These are phyloP conservation scores for Peronospora tabacina DNA, from an alignment of 352 stramenopile species.

Conservation along the genomic window DNA sequence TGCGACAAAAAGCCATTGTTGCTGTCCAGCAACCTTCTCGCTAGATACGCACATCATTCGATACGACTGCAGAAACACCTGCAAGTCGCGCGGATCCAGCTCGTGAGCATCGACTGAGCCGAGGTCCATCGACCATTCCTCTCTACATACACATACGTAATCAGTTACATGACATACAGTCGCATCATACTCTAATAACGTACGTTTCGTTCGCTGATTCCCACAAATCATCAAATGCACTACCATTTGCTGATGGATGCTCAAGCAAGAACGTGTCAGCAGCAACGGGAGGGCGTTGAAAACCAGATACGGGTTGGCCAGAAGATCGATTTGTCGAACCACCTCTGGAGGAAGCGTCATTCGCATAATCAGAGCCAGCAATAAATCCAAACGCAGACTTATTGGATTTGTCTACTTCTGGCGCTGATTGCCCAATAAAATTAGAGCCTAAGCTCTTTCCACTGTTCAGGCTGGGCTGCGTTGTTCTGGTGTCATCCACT, in stretches of 20 bases:
- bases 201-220: slow-evolving; percentile 73
- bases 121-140: slow-evolving; percentile 68
- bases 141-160: slow-evolving; percentile 28
- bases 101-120: slow-evolving; percentile 34
- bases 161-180: slow-evolving; percentile 2
- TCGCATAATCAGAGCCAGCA: slow-evolving; percentile 30
- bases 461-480: slow-evolving; percentile 18
- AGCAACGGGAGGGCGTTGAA: slow-evolving; percentile 30
- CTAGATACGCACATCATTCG: slow-evolving; percentile 61
- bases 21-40: slow-evolving; percentile 66
- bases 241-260: slow-evolving; percentile 35
- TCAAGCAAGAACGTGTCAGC: slow-evolving; percentile 57
- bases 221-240: slow-evolving; percentile 69
- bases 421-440: slow-evolving; percentile 21
- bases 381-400: slow-evolving; percentile 82
- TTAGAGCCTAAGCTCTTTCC: slow-evolving; percentile 27
- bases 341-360: slow-evolving; percentile 39
- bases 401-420: slow-evolving; percentile 15
- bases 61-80: slow-evolving; percentile 52
- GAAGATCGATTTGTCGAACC: slow-evolving; percentile 42
- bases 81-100: slow-evolving; percentile 49
- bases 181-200: slow-evolving; percentile 9
- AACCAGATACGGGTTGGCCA: slow-evolving; percentile 28
- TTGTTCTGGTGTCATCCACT: slow-evolving; percentile 21
- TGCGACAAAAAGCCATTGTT: slow-evolving; percentile 71